phyloP scores from a whole-genome alignment of 768 basidiomycete genomes.

The Hygrocybe coccinea region DNA sequence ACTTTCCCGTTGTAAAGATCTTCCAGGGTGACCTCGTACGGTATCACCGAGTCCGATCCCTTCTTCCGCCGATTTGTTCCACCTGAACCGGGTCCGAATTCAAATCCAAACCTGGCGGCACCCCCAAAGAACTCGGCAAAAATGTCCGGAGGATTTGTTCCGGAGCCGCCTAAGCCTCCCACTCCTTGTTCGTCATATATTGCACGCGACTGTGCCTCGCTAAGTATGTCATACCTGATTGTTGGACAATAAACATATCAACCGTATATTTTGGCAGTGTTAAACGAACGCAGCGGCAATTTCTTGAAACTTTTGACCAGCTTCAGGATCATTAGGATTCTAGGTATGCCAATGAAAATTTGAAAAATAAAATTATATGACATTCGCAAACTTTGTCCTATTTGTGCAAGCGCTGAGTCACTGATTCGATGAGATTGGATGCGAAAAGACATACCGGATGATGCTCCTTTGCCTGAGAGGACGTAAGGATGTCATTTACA shows the following conservation, averaged over 20 bases:
- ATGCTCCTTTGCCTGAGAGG: slow-evolving; percentile 70
- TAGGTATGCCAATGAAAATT: slow-evolving; percentile 25
- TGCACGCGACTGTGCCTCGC: slow-evolving; percentile 61
- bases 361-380: not conserved
- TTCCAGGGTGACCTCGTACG: slow-evolving; percentile 83
- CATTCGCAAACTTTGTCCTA: slow-evolving; percentile 61
- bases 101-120: slow-evolving; percentile 53
- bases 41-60: slow-evolving; percentile 69
- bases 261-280: slow-evolving; percentile 6
- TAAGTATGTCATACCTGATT: slow-evolving; percentile 75
- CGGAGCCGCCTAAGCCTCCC: slow-evolving; percentile 54
- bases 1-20: slow-evolving; percentile 90
- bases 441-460: slow-evolving; percentile 58
- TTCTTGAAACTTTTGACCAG: slow-evolving; percentile 80
- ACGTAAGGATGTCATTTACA: slow-evolving; percentile 16
- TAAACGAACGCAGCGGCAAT: slow-evolving; percentile 76
- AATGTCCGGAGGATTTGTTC: slow-evolving; percentile 60
- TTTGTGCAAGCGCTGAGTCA: not conserved
- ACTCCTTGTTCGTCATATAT: slow-evolving; percentile 72
- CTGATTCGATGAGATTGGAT: not conserved
- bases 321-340: slow-evolving; percentile 87
- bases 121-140: slow-evolving; percentile 72
- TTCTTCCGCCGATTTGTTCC: slow-evolving; percentile 46
- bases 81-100: slow-evolving; percentile 51
- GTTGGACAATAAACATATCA: slow-evolving; percentile 6